Base-by-base conservation (phyloP, 192 early-diverging fungal genomes). In the Rhizoclosmatium sp. region DNA sequence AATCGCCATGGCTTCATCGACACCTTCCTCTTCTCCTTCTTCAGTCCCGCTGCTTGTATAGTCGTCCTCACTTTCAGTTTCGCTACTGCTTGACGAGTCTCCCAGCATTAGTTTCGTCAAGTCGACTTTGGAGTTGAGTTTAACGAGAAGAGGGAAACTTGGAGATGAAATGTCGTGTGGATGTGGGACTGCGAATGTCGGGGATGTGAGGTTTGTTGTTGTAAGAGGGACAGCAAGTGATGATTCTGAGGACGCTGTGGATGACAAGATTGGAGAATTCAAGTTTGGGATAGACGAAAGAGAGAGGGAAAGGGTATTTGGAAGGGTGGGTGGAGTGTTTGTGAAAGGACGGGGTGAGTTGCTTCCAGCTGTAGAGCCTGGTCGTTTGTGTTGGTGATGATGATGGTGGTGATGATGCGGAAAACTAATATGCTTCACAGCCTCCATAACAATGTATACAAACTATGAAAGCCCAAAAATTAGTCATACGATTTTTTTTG, bases 401-500 rank as follows among this genome's bases (percentile, higher is more conserved):
- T 16, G 47, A 12, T 68, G 45, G 66, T 44, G 47, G 66, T 19
- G 42, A 46, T 68, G 79, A 59, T 39, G 59, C 12, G 19, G 39
- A 56, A 59, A 76, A 47, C 75, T 76, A 0, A 76, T 76, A 64
- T 76, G 61, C 47, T 76, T 76, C 16, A 76, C 75, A 10, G 75
- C 72, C 47, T 88, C 84, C 84, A 85, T 84, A 1, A 85, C 87
- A 47, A 88, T 64, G 61, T 84, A 88, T 47, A 80, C 78, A 59
- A 86, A 86, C 78, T 78, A 72, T 19, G n/a, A 23, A 3, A 46
- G 5, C 5, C 5, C 5, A 54, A 54, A 54, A 54, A 16, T 54
- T 54, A 16, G 51, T 54, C 16, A 54, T 7, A 12, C 16, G 51
- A 54, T 54, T 54, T 7, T 54, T 7, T 54, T 54, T 0, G 31